Base-by-base conservation (phyloP, 495 filamentous ascomycete genomes). In the Penicillium angulare region DNA sequence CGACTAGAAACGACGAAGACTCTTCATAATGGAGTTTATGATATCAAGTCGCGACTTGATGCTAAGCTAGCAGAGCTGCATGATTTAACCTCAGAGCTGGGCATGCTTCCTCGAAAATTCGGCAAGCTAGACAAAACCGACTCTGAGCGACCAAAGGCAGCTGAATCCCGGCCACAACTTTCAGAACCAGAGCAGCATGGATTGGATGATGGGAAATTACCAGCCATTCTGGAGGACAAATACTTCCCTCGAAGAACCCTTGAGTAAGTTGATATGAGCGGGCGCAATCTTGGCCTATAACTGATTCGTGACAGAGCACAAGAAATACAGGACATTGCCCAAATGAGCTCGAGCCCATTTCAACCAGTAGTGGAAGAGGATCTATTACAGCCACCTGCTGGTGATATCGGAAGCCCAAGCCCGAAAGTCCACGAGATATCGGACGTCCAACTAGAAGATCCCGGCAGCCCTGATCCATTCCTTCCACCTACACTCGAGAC, bases 171-270 rank as follows among this genome's bases (percentile, higher is more conserved):
- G 26, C 53, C 49, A 5, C 52, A 58, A 31, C 32, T 32, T 4
- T 47, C 43, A 10, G 51, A 53, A 13, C 59, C 64, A 16, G 40
- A 47, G 5, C 49, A 39, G 42, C 10, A 43, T 4, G 53, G 24
- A 1, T 7, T 43, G 17, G 81, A 55, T 61, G 84, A 89, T 56
- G 87, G 85, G 24, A 79, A 79, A 55, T 66, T 98, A 47, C 88
- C 92, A 7, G 82, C 87, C 0, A 96, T 98, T 42, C 64, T 83
- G 43, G 93, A 98, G 68, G 85, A 88, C 61, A 93, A 91, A 67
- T 71, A 70, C 31, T 95, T 82, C 57, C 86, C 86, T 13, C 74
- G 90, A 48, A 74, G 72, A 49, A 92, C 89, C 3, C 68, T 93
- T 51, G 87, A 85, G 88, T 95, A 76, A 56, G 83, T 64, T 23